These are phyloP conservation scores for Petunia axillaris DNA, from an alignment of 257 asterid genomes.

Conservation along the genomic window DNA sequence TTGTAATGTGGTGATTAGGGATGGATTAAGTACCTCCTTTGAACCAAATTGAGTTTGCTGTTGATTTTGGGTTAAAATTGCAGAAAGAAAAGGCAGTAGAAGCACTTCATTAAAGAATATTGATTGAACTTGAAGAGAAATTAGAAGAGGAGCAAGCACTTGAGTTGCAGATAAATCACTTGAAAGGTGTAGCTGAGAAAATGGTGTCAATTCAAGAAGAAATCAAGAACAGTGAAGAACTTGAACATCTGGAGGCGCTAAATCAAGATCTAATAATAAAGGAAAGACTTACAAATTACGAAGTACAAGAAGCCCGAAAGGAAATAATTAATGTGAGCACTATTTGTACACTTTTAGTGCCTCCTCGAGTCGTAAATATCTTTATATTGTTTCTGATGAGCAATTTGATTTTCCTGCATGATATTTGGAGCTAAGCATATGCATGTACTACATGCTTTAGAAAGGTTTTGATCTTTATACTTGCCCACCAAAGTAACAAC, in stretches of 20 bases:
- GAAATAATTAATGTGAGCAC: slow-evolving; percentile 54
- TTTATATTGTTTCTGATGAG: not conserved
- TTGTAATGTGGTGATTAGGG: too few species aligned
- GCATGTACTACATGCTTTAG: too few species aligned
- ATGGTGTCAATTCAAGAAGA: slow-evolving; percentile 48
- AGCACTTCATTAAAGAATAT: slow-evolving; percentile 39
- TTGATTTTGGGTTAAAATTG: slow-evolving; percentile 16
- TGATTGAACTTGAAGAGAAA: slow-evolving; percentile 56
- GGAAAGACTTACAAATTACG: slow-evolving; percentile 60
- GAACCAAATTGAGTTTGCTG: not conserved
- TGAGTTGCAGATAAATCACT: slow-evolving; percentile 53
- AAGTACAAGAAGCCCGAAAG: slow-evolving; percentile 70
- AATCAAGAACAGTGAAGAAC: slow-evolving; percentile 58
- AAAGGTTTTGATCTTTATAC: too few species aligned
- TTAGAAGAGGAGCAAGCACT: slow-evolving; percentile 71
- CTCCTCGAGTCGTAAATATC: not conserved
- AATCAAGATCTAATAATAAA: slow-evolving; percentile 53
- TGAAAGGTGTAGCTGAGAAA: slow-evolving; percentile 57
- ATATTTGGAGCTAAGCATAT: too few species aligned
- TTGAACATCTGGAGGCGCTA: slow-evolving; percentile 43
- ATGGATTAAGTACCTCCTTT: too few species aligned
- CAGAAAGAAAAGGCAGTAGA: slow-evolving; percentile 60
- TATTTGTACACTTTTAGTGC: slow-evolving; percentile 7
- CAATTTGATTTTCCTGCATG: too few species aligned
- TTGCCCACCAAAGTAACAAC: too few species aligned